These are phyloP conservation scores for Persicaria maculosa DNA, from an alignment of 148 eudicot species.

Conservation along the genomic window DNA sequence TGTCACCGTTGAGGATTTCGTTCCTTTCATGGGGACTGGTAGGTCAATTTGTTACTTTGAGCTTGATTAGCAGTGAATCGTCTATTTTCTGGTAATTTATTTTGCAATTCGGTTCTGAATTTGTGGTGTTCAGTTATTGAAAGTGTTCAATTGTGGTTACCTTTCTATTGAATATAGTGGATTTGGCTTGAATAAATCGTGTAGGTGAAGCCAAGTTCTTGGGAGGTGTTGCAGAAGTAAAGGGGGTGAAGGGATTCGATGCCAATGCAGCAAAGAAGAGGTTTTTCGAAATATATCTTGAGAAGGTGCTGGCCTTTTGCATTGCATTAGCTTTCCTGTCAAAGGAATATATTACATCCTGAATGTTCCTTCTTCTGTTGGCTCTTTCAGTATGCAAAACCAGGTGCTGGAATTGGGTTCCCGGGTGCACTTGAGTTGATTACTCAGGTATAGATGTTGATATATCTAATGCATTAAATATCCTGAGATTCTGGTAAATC, in stretches of 20 bases:
- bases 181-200: not conserved
- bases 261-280: conserved; percentile 83
- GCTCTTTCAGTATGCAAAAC: conserved; percentile 71
- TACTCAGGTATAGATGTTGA: conserved; percentile 45
- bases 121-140: not conserved
- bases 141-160: too few species aligned
- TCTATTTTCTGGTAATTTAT: not conserved
- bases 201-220: conserved; percentile 95
- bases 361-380: not conserved
- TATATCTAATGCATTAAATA: not conserved
- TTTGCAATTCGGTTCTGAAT: not conserved
- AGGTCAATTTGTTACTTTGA: conserved; percentile 11
- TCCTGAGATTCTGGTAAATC: not conserved
- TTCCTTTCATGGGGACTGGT: conserved; percentile 99
- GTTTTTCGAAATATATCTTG: conserved; percentile 86
- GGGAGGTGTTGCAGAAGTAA: conserved; percentile 85
- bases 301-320: conserved; percentile 45
- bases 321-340: not conserved
- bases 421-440: conserved; percentile 92
- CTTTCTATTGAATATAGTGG: not conserved
- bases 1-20: conserved; percentile 74
- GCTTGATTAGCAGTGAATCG: not conserved
- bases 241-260: conserved; percentile 71
- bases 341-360: not conserved
- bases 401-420: conserved; percentile 89